phyloP scores from a whole-genome alignment of 495 filamentous ascomycete genomes.

The Pseudomonodictys pantanalensis region DNA sequence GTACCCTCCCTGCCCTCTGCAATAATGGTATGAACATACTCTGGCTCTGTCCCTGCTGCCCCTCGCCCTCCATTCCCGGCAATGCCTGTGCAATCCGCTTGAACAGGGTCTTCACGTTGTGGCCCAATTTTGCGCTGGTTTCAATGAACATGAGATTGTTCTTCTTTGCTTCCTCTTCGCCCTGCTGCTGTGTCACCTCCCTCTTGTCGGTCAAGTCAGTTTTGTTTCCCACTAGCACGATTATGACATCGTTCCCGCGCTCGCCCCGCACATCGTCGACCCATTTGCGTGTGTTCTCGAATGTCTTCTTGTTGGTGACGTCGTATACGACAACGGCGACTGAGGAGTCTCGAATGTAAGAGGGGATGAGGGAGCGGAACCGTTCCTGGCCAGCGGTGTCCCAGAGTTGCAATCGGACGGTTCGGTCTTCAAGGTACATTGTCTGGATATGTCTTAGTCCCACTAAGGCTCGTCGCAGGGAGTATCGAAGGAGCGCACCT shows the following conservation, averaged over 20 bases:
- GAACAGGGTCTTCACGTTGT: slow-evolving; percentile 97
- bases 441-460: slow-evolving; percentile 58
- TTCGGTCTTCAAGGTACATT: slow-evolving; percentile 99
- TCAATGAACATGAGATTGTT: slow-evolving; percentile 97
- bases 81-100: slow-evolving; percentile 95
- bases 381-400: slow-evolving; percentile 97
- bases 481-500: slow-evolving; percentile 53
- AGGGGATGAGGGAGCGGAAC: slow-evolving; percentile 93
- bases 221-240: slow-evolving; percentile 98
- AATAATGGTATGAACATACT: slow-evolving; percentile 36
- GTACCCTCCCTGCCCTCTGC: slow-evolving; percentile 62
- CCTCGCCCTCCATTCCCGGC: slow-evolving; percentile 88
- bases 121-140: slow-evolving; percentile 95
- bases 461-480: neutral
- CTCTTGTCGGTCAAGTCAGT: slow-evolving; percentile 97
- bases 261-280: slow-evolving; percentile 97
- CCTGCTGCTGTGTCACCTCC: slow-evolving; percentile 89
- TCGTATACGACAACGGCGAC: slow-evolving; percentile 99
- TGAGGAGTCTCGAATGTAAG: slow-evolving; percentile 94
- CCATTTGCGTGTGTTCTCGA: slow-evolving; percentile 98
- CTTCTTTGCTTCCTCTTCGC: slow-evolving; percentile 98
- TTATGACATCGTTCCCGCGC: slow-evolving; percentile 96
- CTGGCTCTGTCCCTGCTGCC: slow-evolving; percentile 41
- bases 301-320: slow-evolving; percentile 93
- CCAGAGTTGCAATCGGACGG: slow-evolving; percentile 95